Percentiles rank a stretch among this genome's conserved stretches.
These are phyloP conservation scores for Cutaneotrichosporon sp. DNA, from an alignment of 1,284 basidiomycete species.

Conservation along the genomic window DNA sequence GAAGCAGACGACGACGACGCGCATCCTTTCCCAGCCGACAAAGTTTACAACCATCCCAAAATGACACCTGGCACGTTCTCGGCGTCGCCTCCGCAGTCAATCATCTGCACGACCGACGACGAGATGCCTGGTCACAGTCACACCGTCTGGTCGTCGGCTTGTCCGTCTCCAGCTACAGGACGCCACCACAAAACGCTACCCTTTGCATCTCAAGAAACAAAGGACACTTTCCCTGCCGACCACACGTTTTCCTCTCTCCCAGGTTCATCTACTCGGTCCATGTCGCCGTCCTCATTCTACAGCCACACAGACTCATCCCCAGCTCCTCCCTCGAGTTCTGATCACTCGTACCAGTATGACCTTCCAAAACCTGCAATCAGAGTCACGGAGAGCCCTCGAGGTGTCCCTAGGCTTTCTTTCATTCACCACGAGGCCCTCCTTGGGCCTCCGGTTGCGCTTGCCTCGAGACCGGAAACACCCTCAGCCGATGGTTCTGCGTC, in stretches of 20 bases:
- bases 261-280: background rate
- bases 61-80: background rate
- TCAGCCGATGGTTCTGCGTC: constrained; percentile 6
- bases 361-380: constrained; percentile 5
- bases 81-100: background rate
- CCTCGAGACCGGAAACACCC: constrained; percentile 13
- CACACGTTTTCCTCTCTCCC: background rate
- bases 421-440: constrained; percentile 2
- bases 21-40: background rate
- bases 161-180: background rate
- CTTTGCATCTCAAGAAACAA: background rate
- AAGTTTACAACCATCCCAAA: background rate
- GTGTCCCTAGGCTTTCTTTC: constrained; percentile 12
- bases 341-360: constrained; percentile 3
- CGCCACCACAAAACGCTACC: background rate
- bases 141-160: background rate
- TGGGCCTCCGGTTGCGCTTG: background rate
- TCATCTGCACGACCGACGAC: constrained; percentile 8
- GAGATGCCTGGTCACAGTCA: background rate
- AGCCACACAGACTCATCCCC: background rate
- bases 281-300: background rate
- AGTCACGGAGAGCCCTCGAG: constrained; percentile 10
- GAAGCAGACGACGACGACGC: background rate
- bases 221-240: background rate
- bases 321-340: constrained; percentile 3